phyloP scores from a whole-genome alignment of 2,329 filamentous ascomycete genomes.

The Cucurbitaria berberidis region DNA sequence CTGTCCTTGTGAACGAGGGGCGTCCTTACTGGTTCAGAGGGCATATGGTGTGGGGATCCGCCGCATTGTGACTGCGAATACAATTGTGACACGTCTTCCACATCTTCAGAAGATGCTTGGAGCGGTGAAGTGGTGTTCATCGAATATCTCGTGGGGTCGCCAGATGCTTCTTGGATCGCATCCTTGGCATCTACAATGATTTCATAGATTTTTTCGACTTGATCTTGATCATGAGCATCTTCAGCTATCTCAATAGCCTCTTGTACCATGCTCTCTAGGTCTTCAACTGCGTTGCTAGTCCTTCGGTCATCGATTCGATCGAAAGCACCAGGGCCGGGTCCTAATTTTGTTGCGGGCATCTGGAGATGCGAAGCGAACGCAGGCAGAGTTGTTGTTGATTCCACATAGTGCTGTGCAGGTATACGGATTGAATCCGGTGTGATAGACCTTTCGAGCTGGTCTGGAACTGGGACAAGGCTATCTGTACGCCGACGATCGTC shows the following conservation, averaged over 20 bases:
- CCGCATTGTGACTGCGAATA: constrained; percentile 4
- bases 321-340: constrained; percentile 27
- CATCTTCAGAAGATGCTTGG: constrained; percentile 9
- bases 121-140: constrained; percentile 33
- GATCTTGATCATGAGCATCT: constrained; percentile 36
- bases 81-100: constrained; percentile 10
- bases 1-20: not conserved
- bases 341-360: constrained; percentile 29
- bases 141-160: constrained; percentile 23
- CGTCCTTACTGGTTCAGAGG: not conserved
- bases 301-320: constrained; percentile 20
- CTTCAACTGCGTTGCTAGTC: constrained; percentile 46
- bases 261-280: constrained; percentile 52
- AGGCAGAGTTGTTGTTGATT: constrained; percentile 13
- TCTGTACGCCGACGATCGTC: constrained; percentile 16
- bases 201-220: constrained; percentile 47
- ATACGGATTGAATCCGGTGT: constrained; percentile 22
- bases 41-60: not conserved
- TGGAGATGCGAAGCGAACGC: constrained; percentile 24
- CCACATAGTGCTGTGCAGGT: constrained; percentile 9
- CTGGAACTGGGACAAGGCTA: constrained; percentile 30
- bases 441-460: constrained; percentile 28
- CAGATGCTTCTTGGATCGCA: constrained; percentile 43
- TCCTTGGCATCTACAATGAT: constrained; percentile 50
- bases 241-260: constrained; percentile 50